These are phyloP conservation scores for Sideroxylon spinosum DNA, from an alignment of 179 eudicot species.

Conservation along the genomic window DNA sequence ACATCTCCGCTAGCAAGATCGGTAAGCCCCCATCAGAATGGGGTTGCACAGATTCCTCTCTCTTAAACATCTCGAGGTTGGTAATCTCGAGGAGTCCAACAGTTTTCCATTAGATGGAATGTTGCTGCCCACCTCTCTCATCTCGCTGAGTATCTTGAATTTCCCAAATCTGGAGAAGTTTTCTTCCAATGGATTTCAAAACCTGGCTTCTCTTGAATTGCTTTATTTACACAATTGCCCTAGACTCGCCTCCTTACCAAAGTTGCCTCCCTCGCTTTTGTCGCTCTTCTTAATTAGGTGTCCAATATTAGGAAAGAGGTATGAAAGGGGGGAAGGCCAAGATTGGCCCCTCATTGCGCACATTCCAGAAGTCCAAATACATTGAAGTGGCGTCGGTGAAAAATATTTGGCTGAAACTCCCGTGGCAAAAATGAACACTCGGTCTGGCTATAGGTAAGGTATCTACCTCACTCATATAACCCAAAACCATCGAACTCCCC, in stretches of 20 bases:
- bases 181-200: not conserved
- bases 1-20: not conserved
- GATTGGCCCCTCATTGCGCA: not conserved
- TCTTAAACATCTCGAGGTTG: not conserved
- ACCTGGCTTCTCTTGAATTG: not conserved
- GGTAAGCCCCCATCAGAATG: constrained; percentile 10
- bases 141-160: not conserved
- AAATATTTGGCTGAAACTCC: no score
- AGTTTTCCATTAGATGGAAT: no score
- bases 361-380: not conserved
- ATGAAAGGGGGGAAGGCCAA: not conserved
- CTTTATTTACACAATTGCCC: not conserved
- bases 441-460: no score
- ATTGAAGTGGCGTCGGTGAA: no score
- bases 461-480: no score
- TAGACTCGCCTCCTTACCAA: not conserved
- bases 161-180: not conserved
- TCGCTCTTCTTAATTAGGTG: not conserved
- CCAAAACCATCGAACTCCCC: no score
- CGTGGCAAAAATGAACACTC: no score
- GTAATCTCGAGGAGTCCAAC: not conserved
- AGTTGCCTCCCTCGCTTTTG: constrained; percentile 2
- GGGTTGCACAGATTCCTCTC: constrained; percentile 3
- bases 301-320: not conserved
- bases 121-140: not conserved